Evolutionary conservation across 169 alveolate genomes (phyloP), one percentile per base, ranked within the genome.

Genomic region (Fabrea salina): DNA sequence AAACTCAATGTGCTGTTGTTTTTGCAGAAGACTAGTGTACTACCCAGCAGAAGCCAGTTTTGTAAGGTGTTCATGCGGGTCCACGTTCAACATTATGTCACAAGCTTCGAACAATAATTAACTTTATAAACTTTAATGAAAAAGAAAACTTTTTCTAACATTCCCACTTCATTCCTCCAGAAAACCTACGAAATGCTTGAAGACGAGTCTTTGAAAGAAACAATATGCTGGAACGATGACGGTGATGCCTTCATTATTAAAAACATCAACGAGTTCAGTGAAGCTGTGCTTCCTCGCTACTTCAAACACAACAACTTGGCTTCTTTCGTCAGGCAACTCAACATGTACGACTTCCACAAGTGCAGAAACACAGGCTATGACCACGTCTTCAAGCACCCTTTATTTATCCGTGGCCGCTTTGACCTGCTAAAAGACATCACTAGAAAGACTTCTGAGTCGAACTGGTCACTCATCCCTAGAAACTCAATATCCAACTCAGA

Each of bases 301-400:
- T 91, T 82, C 56, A 87, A 88, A 61, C 95, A 91, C 43, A 91
- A 80, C 50, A 88, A 91, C 71, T 82, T 75, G 70, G 81, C 93
- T 3, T 83, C 92, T 16, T 91, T 91, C 82, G 75, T 88, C 13
- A 47, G 94, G 50, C 87, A 91, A 72, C 64, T 91, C 58, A 88
- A 91, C 75, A 84, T 91, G 86, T 91, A 91, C 75, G 92, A 87
- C 57, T 91, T 91, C 76, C 92, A 86, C 40, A 91, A 88, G 80
- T 77, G 78, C 67, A 61, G 78, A 85, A 53, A 56, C 50, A 75
- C 77, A 16, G 32, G 75, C 2, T 56, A 74, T 16, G 68, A 74
- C 30, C 51, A 74, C 35, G 27, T 33, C 22, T 74, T 37, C 71
- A 74, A 74, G 68, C 81, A 74, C 37, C 67, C 79, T 16, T 19